Base-by-base conservation (phyloP, 345 rosid genomes). In the Geranium brycei region DNA sequence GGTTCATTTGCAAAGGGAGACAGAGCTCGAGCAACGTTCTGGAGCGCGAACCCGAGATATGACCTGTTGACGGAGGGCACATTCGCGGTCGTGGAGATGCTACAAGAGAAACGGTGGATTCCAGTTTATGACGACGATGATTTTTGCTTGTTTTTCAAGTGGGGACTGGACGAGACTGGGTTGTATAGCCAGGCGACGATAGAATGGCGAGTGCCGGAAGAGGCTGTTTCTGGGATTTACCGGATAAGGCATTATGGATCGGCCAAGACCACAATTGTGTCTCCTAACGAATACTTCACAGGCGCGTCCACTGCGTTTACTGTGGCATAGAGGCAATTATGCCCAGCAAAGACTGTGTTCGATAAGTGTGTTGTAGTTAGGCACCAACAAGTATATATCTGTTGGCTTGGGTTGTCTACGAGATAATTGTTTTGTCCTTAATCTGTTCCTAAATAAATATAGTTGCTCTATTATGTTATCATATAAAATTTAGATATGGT, bases 41-140 rank as follows among this genome's bases (percentile, higher is more conserved):
- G 80, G 83, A 81, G 85, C 28, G 77, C 85, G 0, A 76, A 83
- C 64, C 88, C 88, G 0, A 83, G 83, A 61, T 76, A 79, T 51
- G 91, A 80, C 69, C 71, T 81, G 23, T 59, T 85, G 58, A 83
- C 82, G 7, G 85, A 80, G 66, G 91, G 86, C 53, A 80, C 88
- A 7, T 83, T 76, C 62, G 78, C 81, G 0, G 84, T 77, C 2
- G 83, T 78, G 3, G 88, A 85, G 68, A 81, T 67, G 74, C 86
- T 85, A 16, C 75, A 64, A 53, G 74, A 68, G 19, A 17, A 67
- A 19, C 17, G 64, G 7, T 85, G 88, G 86, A 56, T 75, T 35
- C 81, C 83, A 1, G 76, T 68, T 41, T 75, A 75, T 30, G 86
- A 85, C 31, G 91, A 83, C 16, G 86, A 85, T 51, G 91, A 85